Evolutionary conservation across 2,329 filamentous ascomycete species (phyloP).

Genomic region (Microdochium bolleyi): DNA sequence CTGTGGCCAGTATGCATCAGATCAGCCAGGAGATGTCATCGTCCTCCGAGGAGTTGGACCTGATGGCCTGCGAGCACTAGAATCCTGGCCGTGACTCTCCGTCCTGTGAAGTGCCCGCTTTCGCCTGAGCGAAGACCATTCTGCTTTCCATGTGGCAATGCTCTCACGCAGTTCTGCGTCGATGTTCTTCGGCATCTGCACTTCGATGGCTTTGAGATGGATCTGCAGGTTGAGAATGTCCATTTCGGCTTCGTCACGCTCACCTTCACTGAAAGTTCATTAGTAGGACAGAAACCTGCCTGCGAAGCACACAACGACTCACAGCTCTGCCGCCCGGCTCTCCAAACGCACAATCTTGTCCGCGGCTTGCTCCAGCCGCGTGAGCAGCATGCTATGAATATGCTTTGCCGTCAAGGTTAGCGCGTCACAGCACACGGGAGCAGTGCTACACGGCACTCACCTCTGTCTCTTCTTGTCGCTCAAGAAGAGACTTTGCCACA

Average conservation of each 20-base stretch:
- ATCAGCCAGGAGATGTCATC: not conserved
- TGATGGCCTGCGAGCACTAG: not conserved
- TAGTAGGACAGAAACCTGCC: not conserved
- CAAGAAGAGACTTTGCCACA: constrained; percentile 41
- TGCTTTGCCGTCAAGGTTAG: constrained; percentile 33
- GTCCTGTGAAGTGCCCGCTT: constrained; percentile 19
- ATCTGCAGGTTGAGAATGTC: constrained; percentile 56
- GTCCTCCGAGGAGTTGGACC: not conserved
- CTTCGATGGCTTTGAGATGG: constrained; percentile 54
- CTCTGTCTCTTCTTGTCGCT: constrained; percentile 52
- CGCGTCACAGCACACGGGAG: constrained; percentile 1
- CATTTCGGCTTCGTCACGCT: constrained; percentile 47
- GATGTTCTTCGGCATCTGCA: constrained; percentile 38
- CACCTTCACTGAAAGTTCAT: constrained; percentile 36
- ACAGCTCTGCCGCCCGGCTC: constrained; percentile 50
- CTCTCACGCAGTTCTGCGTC: constrained; percentile 50
- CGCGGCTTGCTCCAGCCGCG: constrained; percentile 47
- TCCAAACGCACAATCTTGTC: constrained; percentile 54
- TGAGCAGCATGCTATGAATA: constrained; percentile 53
- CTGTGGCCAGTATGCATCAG: too few relatives aligned
- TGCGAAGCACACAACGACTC: constrained; percentile 13
- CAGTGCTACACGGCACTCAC: constrained; percentile 23
- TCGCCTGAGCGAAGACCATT: constrained; percentile 45
- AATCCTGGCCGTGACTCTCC: not conserved
- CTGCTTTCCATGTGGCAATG: constrained; percentile 53